Percentiles rank a stretch among this genome's conserved stretches.
These are phyloP conservation scores for Hibiscus trionum DNA, from an alignment of 345 rosid species.

Conservation along the genomic window DNA sequence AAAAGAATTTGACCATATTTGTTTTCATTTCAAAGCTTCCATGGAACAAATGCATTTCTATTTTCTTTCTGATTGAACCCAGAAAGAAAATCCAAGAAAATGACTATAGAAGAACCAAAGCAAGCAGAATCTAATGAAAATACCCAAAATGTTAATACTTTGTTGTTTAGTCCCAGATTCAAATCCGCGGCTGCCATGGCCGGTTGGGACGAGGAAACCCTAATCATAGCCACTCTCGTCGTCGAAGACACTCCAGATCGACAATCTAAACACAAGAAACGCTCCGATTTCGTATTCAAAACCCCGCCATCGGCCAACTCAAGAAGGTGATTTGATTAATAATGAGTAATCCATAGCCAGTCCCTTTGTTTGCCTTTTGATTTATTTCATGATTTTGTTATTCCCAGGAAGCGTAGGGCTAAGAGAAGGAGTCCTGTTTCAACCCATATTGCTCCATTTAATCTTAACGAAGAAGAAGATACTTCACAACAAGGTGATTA, in stretches of 20 bases:
- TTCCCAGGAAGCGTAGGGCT: constrained; percentile 47
- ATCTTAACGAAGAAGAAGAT: constrained; percentile 47
- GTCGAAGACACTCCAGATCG: constrained; percentile 91
- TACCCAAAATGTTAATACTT: constrained; percentile 27
- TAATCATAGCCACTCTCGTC: constrained; percentile 57
- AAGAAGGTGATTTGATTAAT: constrained; percentile 43
- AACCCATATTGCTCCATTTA: constrained; percentile 39
- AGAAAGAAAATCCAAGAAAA: constrained; percentile 11
- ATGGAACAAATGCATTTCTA: too few relatives aligned
- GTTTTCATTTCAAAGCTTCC: too few relatives aligned
- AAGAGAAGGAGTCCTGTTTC: constrained; percentile 37
- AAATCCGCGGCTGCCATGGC: constrained; percentile 86
- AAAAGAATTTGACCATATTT: too few relatives aligned
- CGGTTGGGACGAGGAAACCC: constrained; percentile 97
- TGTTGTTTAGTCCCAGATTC: constrained; percentile 65
- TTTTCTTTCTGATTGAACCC: too few relatives aligned
- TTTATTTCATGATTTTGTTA: background rate
- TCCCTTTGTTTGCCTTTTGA: background rate
- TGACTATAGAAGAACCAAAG: constrained; percentile 28
- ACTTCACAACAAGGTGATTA: constrained; percentile 27
- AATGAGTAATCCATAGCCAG: background rate
- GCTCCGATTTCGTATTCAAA: constrained; percentile 43
- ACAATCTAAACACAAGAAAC: constrained; percentile 43
- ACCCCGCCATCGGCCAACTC: constrained; percentile 57
- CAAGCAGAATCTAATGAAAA: constrained; percentile 14